Evolutionary conservation across 257 asterid genomes (phyloP), one percentile per base, ranked within the genome.

Genomic region (Capsicum baccatum): DNA sequence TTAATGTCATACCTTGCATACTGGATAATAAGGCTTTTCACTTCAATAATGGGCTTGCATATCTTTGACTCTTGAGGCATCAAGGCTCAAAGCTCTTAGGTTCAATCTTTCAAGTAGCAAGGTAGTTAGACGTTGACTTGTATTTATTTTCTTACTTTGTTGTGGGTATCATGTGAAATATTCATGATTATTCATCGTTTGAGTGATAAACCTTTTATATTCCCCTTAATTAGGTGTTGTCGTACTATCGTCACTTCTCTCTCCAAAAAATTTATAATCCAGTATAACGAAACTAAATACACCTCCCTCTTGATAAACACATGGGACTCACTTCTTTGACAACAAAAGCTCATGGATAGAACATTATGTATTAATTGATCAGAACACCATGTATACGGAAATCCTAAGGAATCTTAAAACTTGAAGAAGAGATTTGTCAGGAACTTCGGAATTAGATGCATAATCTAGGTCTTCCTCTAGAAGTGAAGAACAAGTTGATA

Each of bases 71-170:
- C 9, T 13, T 13, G 81, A 21, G 47, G 62, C 62, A 21, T 74
- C 62, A 50, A 74, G 81, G 47, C 62, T 74, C 21, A 21, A 74
- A 50, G 62, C 62, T 74, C 81, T 55, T 74, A 74, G 47, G 58
- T 73, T 48, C 60, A 73, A 12, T 11, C 59, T 73, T 52, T 15
- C 78, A 68, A 68, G 78, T 68, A 68, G 14, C 78, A 68, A 67
- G 19, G 26, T 39, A 68, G 78, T 48, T 52, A 47, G 39, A 11
- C 26, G 6, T 48, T 19, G 59, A 73, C 39, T 73, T 71, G 79
- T 10, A 44, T 44, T 48, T 68, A 37, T 73, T 19, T 50, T 48
- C 80, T 73, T 21, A 50, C 80, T 60, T 74, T 48, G 8, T 14
- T 50, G 60, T 19, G 42, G 80, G 21, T 50, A 74, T 21, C 44